Evolutionary conservation across 2,329 filamentous ascomycete genomes (phyloP).

Genomic region (Aspergillus latus): DNA sequence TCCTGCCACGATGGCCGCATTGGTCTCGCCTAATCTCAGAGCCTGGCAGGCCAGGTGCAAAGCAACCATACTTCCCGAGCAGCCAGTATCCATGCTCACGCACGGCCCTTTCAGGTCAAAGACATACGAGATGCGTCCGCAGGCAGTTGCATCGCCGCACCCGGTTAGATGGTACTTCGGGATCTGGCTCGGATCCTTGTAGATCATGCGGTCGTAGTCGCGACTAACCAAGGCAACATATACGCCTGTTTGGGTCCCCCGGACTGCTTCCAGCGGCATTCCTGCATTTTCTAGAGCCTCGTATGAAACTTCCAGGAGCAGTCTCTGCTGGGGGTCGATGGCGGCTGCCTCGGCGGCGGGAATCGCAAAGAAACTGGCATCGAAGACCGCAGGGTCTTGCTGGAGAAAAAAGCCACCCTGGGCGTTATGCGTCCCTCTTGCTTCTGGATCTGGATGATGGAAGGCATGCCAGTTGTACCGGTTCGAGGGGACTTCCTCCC

Average conservation of each 20-base stretch:
- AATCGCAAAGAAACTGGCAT: neutral
- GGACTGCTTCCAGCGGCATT: neutral
- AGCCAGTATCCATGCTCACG: conserved; percentile 32
- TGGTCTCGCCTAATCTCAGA: conserved; percentile 14
- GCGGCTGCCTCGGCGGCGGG: neutral
- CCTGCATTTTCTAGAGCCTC: neutral
- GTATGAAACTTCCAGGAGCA: neutral
- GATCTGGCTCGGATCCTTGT: neutral
- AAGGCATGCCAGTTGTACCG: neutral
- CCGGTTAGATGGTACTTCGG: neutral
- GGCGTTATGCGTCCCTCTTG: neutral
- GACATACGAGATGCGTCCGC: conserved; percentile 28
- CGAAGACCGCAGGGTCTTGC: neutral
- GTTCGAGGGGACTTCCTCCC: neutral
- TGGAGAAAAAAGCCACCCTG: neutral
- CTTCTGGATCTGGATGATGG: neutral
- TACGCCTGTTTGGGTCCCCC: neutral
- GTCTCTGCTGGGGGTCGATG: neutral
- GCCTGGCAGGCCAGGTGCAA: conserved; percentile 30
- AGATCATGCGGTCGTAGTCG: neutral
- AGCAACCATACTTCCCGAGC: conserved; percentile 27
- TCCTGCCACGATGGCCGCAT: neutral
- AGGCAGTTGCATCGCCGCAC: conserved; percentile 24
- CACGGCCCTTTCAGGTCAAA: conserved; percentile 31
- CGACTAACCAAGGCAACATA: neutral